Evolutionary conservation across 345 rosid genomes (phyloP).

Genomic region (Mercurialis annua): DNA sequence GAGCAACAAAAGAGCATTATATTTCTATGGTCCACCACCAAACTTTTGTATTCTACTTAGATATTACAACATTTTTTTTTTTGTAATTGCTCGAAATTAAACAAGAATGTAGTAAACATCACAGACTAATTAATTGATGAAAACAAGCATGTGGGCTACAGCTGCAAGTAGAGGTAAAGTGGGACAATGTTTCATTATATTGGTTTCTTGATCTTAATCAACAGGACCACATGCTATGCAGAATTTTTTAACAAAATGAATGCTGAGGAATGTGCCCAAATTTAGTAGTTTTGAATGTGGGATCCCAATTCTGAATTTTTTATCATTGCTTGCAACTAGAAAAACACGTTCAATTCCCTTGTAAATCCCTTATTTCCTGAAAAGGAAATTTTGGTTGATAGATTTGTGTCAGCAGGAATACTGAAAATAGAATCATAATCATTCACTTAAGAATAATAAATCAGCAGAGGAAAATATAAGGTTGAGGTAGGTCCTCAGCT

Average conservation of each 20-base stretch:
- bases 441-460: too few species aligned
- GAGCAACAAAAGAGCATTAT: slow-evolving; percentile 13
- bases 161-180: neutral
- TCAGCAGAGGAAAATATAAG: too few species aligned
- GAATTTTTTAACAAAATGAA: neutral
- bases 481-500: too few species aligned
- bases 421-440: too few species aligned
- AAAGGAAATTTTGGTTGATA: too few species aligned
- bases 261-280: neutral
- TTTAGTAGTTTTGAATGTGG: neutral
- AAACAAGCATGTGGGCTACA: slow-evolving; percentile 3
- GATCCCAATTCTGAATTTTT: too few species aligned
- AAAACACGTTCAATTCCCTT: too few species aligned
- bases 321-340: too few species aligned
- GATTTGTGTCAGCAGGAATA: too few species aligned
- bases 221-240: slow-evolving; percentile 1
- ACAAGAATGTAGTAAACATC: neutral
- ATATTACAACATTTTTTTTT: too few species aligned
- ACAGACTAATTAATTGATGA: neutral
- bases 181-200: neutral
- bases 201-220: neutral
- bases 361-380: too few species aligned
- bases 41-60: neutral
- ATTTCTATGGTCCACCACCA: slow-evolving; percentile 22
- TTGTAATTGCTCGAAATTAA: neutral